A percentile compares a stretch with the other conserved stretches of the same genome.
phyloP scores from a whole-genome alignment of 1,284 basidiomycete genomes.

The Sporisorium scitamineum region DNA sequence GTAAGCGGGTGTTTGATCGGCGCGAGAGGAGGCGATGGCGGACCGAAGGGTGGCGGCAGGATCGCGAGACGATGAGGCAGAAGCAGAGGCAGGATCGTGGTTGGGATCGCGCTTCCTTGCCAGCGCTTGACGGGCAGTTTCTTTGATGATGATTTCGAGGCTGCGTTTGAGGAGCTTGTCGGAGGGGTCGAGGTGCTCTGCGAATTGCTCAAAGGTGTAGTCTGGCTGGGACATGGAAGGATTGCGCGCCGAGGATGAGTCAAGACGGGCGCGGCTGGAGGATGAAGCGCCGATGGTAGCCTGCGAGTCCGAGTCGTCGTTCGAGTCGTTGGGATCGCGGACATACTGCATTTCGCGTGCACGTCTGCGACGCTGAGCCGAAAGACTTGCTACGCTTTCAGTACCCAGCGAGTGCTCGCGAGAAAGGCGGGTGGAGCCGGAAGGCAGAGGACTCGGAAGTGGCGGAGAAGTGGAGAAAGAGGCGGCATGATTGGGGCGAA shows the following conservation, averaged over 20 bases:
- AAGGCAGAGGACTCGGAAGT: neutral
- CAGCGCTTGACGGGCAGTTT: conserved; percentile 49
- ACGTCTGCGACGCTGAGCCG: conserved; percentile 32
- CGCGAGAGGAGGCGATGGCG: conserved; percentile 27
- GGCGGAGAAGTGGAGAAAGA: conserved; percentile 13
- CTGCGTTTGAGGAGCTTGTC: conserved; percentile 47
- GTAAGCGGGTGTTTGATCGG: neutral
- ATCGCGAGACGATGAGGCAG: conserved; percentile 12
- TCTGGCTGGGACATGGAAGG: conserved; percentile 36
- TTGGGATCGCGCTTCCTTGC: conserved; percentile 28
- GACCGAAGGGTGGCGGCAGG: conserved; percentile 30
- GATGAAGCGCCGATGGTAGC: conserved; percentile 14
- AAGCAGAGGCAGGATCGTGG: conserved; percentile 9
- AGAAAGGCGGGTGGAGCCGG: conserved; percentile 13
- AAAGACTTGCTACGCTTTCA: conserved; percentile 43
- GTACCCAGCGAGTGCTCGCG: conserved; percentile 31
- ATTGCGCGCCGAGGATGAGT: conserved; percentile 20
- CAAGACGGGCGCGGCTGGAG: conserved; percentile 16
- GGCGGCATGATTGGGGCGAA: neutral
- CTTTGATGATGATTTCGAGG: conserved; percentile 53
- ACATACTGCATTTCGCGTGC: conserved; percentile 41
- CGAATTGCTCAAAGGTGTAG: conserved; percentile 55
- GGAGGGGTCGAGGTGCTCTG: conserved; percentile 45
- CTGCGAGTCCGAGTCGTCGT: conserved; percentile 32
- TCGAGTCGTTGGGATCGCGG: conserved; percentile 39